phyloP scores from a whole-genome alignment of 179 eudicot genomes.

The Amaranthus tricolor region DNA sequence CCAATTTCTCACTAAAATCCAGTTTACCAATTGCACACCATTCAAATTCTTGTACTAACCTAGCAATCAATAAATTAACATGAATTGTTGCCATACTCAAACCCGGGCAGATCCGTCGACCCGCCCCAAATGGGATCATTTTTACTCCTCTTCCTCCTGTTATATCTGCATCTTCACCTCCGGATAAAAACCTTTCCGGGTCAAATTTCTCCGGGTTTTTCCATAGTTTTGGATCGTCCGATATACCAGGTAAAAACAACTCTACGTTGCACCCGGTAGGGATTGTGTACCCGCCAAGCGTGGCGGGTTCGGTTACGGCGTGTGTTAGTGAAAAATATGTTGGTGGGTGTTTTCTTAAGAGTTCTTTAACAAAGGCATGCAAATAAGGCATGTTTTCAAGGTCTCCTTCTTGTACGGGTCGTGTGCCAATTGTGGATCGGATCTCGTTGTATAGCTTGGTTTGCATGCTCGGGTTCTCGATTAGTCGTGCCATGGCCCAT shows the following conservation, averaged over 20 bases:
- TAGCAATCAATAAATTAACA: constrained; percentile 59
- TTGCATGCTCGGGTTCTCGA: constrained; percentile 64
- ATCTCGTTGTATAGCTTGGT: constrained; percentile 57
- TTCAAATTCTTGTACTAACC: constrained; percentile 85
- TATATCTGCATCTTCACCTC: constrained; percentile 76
- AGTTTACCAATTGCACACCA: constrained; percentile 57
- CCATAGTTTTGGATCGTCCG: constrained; percentile 79
- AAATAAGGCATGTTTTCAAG: constrained; percentile 62
- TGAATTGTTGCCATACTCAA: constrained; percentile 76
- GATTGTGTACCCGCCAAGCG: constrained; percentile 72
- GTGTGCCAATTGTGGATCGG: constrained; percentile 40
- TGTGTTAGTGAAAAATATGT: constrained; percentile 85
- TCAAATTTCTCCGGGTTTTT: constrained; percentile 56
- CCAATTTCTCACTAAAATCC: constrained; percentile 71
- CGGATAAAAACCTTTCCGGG: constrained; percentile 69
- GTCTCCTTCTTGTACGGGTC: constrained; percentile 60
- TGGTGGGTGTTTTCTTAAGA: constrained; percentile 80
- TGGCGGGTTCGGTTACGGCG: constrained; percentile 65
- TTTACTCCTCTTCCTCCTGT: constrained; percentile 56
- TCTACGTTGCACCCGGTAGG: constrained; percentile 66
- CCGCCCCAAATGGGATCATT: constrained; percentile 89
- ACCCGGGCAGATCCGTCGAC: constrained; percentile 92
- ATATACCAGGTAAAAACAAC: constrained; percentile 61
- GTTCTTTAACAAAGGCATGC: constrained; percentile 75
- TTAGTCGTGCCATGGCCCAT: constrained; percentile 77